A percentile compares a stretch with the other conserved stretches of the same genome.
Evolutionary conservation across 1,284 basidiomycete genomes (phyloP).

Genomic region (Inonotus hispidus): DNA sequence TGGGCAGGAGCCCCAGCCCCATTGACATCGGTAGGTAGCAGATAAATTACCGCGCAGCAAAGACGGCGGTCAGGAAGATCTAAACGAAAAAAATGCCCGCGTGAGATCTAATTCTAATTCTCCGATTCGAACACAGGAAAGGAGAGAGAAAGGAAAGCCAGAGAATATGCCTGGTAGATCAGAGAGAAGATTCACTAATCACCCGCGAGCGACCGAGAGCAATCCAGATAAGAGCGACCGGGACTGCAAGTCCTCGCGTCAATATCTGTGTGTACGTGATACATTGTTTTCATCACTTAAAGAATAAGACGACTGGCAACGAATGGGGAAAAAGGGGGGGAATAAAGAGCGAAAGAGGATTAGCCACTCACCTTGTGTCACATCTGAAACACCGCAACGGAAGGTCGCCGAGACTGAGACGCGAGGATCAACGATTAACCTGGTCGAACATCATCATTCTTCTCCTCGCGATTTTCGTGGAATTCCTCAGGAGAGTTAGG

Average conservation of each 20-base stretch:
- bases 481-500: too few relatives aligned
- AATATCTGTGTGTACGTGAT: background rate
- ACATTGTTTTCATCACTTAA: background rate
- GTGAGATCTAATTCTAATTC: too few relatives aligned
- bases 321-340: background rate
- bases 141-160: background rate
- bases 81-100: too few relatives aligned
- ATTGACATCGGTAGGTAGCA: too few relatives aligned
- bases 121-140: background rate
- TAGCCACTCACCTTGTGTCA: background rate
- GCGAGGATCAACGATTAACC: too few relatives aligned
- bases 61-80: too few relatives aligned
- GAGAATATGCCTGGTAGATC: background rate
- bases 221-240: background rate
- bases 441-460: too few relatives aligned
- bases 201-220: background rate
- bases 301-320: background rate
- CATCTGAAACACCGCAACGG: too few relatives aligned
- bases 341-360: background rate
- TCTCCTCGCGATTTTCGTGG: too few relatives aligned
- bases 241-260: background rate
- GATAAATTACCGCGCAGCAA: too few relatives aligned
- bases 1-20: too few relatives aligned
- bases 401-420: too few relatives aligned
- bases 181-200: slow-evolving; percentile 3